Base-by-base conservation (phyloP, 306 rosid species). In the Luffa aegyptiaca region DNA sequence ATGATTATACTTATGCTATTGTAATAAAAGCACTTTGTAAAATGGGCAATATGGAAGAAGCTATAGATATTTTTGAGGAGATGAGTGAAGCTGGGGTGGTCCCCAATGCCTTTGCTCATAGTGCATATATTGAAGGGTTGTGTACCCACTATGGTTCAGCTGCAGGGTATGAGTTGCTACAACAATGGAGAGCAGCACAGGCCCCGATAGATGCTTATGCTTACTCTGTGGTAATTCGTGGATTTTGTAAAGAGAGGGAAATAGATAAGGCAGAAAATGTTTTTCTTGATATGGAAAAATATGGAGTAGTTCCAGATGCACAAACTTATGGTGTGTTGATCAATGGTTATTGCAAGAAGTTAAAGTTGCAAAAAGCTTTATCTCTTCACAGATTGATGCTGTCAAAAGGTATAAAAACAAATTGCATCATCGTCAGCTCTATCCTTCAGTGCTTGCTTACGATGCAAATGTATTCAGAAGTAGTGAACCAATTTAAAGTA, bases 231-330 rank as follows among this genome's bases (percentile, higher is more conserved):
- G 87, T 94, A 64, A 84, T 94, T 62, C 93, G 90, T 31, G 97
- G 94, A 13, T 92, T 90, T 85, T 89, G 94, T 84, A 83, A 86
- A n/a, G 90, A 89, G 84, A 84, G 84, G 93, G 84, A 87, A 63
- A 31, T 92, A 48, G 84, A 84, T 41, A 84, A 87, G 64, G 97
- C 97, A 41, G 91, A 83, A 80, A 64, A 36, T 8, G 88, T 90
- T 16, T 59, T 90, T 84, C 71, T 68, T 37, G 94, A 90, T 79
- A 88, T 94, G 96, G 82, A 85, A 86, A 85, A 70, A 39, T 76
- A 85, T 63, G 98, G 96, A 75, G 5, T 92, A 62, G 85, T 88
- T 79, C 91, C 90, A 41, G 90, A 92, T 83, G 83, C 83, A 44
- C 77, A 63, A 72, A 77, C 82, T 76, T 94, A 82, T 76, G 63